Base-by-base conservation (phyloP, 2,329 filamentous ascomycete genomes). In the Apiospora malaysiana region DNA sequence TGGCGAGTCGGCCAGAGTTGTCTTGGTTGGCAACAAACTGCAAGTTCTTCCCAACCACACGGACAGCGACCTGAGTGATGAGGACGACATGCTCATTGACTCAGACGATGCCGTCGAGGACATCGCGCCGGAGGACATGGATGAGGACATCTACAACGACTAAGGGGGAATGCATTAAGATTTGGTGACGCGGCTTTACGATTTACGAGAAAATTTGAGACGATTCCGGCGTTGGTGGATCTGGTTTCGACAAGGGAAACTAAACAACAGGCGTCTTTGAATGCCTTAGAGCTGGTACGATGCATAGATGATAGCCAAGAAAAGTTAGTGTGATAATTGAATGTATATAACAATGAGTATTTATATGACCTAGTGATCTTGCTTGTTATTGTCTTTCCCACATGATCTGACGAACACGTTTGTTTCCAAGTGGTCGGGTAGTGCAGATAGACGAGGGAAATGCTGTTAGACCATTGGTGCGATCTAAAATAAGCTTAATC, bases 41-140 rank as follows among this genome's bases (percentile, higher is more conserved):
- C 84, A 90, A 2, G 94, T 99, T 1, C 78, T 96, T 32, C 86
- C 94, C 8, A 98, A 99, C 81, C 96, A 98, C 80, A 74, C 79
- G 0, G 90, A 91, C 59, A 90, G 88, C 74, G 88, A 90, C 23
- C 78, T 84, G 18, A 87, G 87, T 70, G 78, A 80, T 49, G 87
- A 87, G 27, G 90, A 91, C 72, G 92, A 94, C 66, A 91, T 94
- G 90, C 83, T 91, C 68, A 92, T 94, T 72, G 85, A 87, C 45
- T 93, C 94, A 14, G 90, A 92, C 2, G 92, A 94, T 77, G 93
- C 92, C 0, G 83, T 92, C 23, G 91, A 93, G 16, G 94, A 97
- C 77, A 78, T 91, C 73, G 84, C 85, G 67, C 83, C 86, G 21
- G 87, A 91, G 77, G 83, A 86, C 70, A 90, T 89, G 86, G 89